These are phyloP conservation scores for Kalanchoe fedtschenkoi DNA, from an alignment of 164 flowering plant genomes.

Conservation along the genomic window DNA sequence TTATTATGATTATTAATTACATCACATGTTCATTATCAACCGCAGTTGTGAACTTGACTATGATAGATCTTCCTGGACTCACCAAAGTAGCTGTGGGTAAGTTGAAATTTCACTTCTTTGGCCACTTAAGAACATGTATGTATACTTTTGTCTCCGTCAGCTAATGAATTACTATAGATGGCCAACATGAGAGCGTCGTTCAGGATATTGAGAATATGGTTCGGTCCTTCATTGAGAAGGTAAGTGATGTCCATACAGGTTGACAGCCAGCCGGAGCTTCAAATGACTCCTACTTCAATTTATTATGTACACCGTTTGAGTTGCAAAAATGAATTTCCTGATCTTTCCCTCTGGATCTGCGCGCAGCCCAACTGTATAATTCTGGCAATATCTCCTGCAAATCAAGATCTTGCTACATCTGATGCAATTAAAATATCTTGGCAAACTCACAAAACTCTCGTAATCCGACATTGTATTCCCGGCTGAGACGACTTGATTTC, in stretches of 20 bases:
- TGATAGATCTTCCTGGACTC: constrained; percentile 96
- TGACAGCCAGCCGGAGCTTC: background rate
- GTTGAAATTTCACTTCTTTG: constrained; percentile 5
- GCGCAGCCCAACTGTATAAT: constrained; percentile 86
- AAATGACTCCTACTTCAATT: too few species aligned
- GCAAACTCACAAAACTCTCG: too few species aligned
- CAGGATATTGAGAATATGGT: constrained; percentile 57
- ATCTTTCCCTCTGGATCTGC: too few species aligned
- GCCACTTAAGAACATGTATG: background rate
- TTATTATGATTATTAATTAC: background rate
- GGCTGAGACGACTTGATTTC: too few species aligned
- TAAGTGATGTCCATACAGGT: constrained; percentile 7
- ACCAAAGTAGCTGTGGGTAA: constrained; percentile 97
- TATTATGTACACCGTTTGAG: too few species aligned
- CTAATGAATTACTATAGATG: constrained; percentile 22
- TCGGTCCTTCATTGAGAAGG: constrained; percentile 54
- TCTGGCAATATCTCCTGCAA: constrained; percentile 89
- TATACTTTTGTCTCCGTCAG: background rate
- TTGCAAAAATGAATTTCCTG: too few species aligned
- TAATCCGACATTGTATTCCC: too few species aligned
- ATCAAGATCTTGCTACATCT: constrained; percentile 96
- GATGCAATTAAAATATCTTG: constrained; percentile 92
- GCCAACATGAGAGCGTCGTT: constrained; percentile 50
- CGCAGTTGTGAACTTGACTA: constrained; percentile 89
- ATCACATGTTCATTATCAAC: constrained; percentile 6